A percentile compares a stretch with the other conserved stretches of the same genome.
Conservation (phyloP, 1,139 yeast genomes). For the Saccharomyces hybrid region DNA sequence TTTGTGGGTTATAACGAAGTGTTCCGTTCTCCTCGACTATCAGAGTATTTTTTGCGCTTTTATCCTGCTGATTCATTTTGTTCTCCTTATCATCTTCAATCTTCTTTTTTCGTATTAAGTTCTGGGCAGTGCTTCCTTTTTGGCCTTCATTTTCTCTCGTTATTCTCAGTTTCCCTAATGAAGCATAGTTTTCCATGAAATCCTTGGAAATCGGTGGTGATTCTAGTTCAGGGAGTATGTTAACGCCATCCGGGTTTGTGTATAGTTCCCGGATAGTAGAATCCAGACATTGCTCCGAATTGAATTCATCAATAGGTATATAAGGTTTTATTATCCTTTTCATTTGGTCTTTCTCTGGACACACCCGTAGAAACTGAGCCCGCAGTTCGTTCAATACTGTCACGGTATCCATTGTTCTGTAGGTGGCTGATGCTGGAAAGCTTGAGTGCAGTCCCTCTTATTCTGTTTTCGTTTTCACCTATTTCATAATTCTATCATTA, state of each 20-base stretch:
- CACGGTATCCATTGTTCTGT: slow-evolving; percentile 23
- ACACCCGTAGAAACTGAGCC: slow-evolving; percentile 26
- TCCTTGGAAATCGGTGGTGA: slow-evolving; percentile 30
- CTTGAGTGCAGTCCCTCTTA: background rate
- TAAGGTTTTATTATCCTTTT: slow-evolving; percentile 28
- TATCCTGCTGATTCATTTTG: background rate
- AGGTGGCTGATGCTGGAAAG: no score
- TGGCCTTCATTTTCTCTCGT: slow-evolving; percentile 8
- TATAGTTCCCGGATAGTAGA: slow-evolving; percentile 16
- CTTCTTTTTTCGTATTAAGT: background rate
- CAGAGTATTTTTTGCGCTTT: background rate
- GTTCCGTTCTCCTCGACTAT: background rate
- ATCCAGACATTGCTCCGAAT: slow-evolving; percentile 5
- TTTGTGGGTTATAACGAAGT: background rate
- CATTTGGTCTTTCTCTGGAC: slow-evolving; percentile 28
- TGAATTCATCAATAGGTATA: slow-evolving; percentile 4
- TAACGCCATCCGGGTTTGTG: slow-evolving; percentile 17
- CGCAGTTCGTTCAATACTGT: slow-evolving; percentile 26
- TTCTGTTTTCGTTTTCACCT: no score
- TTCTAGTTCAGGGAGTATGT: slow-evolving; percentile 20
- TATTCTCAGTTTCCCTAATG: slow-evolving; percentile 7
- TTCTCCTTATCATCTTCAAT: background rate
- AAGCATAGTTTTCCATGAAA: slow-evolving; percentile 18
- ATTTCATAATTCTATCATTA: no score
- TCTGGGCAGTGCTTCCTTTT: background rate